A percentile compares a stretch with the other conserved stretches of the same genome.
phyloP scores from a whole-genome alignment of 139 green algal species.

The Coelastrella sp. region DNA sequence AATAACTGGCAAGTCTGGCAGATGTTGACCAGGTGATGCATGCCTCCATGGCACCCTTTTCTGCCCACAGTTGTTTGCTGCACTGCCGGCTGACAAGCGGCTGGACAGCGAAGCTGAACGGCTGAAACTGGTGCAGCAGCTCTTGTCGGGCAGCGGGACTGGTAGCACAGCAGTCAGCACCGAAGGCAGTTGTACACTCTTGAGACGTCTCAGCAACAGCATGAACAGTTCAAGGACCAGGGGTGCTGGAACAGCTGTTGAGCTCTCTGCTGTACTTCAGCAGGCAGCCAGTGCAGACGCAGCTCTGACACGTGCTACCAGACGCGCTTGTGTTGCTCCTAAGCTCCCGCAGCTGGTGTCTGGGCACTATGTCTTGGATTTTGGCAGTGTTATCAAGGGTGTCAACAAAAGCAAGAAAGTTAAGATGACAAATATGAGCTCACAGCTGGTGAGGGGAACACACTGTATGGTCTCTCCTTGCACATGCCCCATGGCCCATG shows the following conservation, averaged over 20 bases:
- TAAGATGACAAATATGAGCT: slow-evolving; percentile 74
- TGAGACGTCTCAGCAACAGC: neutral
- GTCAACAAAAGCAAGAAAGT: slow-evolving; percentile 69
- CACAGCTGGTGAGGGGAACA: slow-evolving; percentile 51
- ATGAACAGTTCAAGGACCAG: neutral
- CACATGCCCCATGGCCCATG: neutral
- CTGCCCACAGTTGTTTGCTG: slow-evolving; percentile 16
- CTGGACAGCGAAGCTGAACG: slow-evolving; percentile 79
- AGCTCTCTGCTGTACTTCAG: neutral
- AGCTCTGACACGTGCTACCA: neutral
- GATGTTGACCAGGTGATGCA: too few relatives aligned
- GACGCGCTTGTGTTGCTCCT: neutral
- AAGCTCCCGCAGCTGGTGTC: slow-evolving; percentile 46
- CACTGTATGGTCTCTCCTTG: neutral
- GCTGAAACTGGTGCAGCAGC: slow-evolving; percentile 59
- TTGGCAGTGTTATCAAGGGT: slow-evolving; percentile 83
- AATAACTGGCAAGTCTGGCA: too few relatives aligned
- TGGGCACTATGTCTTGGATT: slow-evolving; percentile 82
- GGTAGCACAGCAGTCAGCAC: neutral
- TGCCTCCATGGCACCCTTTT: neutral
- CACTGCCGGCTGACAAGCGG: slow-evolving; percentile 51
- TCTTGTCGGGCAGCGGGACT: slow-evolving; percentile 45
- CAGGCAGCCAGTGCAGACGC: neutral
- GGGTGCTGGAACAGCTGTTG: neutral
- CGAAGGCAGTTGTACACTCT: neutral